These are phyloP conservation scores for Hysterium pulicare DNA, from an alignment of 2,329 filamentous ascomycete genomes.

Conservation along the genomic window DNA sequence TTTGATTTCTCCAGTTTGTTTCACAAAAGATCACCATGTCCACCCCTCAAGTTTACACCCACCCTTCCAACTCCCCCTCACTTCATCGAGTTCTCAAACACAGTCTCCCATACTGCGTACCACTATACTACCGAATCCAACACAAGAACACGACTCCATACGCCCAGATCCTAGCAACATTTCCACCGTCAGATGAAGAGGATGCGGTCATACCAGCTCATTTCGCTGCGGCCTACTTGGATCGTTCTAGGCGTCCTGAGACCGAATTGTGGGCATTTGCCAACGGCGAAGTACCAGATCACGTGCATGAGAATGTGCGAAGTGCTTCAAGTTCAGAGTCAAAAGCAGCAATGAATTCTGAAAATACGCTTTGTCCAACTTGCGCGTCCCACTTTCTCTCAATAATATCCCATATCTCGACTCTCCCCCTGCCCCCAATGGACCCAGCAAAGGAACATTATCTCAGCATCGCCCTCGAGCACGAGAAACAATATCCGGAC, in stretches of 20 bases:
- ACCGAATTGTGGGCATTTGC: constrained; percentile 64
- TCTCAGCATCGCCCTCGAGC: constrained; percentile 26
- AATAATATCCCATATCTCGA: constrained; percentile 26
- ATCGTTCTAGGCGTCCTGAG: constrained; percentile 58
- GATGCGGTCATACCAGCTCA: constrained; percentile 20
- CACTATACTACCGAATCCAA: constrained; percentile 61
- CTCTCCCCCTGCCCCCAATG: constrained; percentile 23
- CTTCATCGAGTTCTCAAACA: constrained; percentile 49
- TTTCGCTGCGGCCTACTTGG: constrained; percentile 60
- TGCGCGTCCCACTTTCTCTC: constrained; percentile 28
- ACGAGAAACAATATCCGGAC: constrained; percentile 23
- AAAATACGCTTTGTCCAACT: constrained; percentile 12
- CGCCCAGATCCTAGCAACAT: constrained; percentile 35
- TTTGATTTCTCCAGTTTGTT: too few species aligned
- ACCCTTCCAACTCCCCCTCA: constrained; percentile 43
- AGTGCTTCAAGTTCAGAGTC: constrained; percentile 7
- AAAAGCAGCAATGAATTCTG: neutral
- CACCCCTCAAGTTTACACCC: constrained; percentile 14
- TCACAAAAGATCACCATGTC: neutral
- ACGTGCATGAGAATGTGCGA: constrained; percentile 4
- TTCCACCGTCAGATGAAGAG: constrained; percentile 26
- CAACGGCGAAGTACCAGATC: constrained; percentile 21
- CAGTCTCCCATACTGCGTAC: constrained; percentile 57
- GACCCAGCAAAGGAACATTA: constrained; percentile 21
- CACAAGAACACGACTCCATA: constrained; percentile 47